A percentile compares a stretch with the other conserved stretches of the same genome.
Conservation (phyloP, 345 rosid species). For the Ricinus communis region DNA sequence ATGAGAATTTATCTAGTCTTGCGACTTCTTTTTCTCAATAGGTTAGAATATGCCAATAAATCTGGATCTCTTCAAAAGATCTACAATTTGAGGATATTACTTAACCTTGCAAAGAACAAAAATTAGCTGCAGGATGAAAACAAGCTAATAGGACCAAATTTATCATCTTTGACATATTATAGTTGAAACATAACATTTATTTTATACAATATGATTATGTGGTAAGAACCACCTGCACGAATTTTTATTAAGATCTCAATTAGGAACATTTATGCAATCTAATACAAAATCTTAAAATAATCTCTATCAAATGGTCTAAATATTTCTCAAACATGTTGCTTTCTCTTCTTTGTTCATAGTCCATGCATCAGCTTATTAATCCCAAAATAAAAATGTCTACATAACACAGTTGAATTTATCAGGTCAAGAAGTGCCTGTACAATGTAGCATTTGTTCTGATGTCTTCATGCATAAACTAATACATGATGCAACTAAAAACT, state of each 20-base stretch:
- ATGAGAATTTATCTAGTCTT: neutral
- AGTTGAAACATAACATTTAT: neutral
- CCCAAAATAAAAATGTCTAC: too few species aligned
- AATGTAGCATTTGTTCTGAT: too few species aligned
- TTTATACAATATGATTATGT: neutral
- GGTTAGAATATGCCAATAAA: neutral
- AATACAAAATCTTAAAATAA: too few species aligned
- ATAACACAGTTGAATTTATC: too few species aligned
- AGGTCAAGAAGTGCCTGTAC: too few species aligned
- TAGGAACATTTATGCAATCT: too few species aligned
- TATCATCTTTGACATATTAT: neutral
- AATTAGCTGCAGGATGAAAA: neutral
- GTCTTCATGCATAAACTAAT: too few species aligned
- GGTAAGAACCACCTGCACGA: neutral
- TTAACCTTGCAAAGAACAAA: neutral
- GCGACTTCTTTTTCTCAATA: neutral
- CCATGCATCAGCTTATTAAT: too few species aligned
- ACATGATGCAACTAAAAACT: too few species aligned
- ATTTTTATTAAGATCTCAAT: neutral
- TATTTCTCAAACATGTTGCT: too few species aligned
- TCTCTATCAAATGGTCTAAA: too few species aligned
- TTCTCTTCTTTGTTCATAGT: too few species aligned
- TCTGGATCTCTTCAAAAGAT: neutral
- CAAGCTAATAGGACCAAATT: neutral
- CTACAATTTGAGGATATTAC: neutral